These are phyloP conservation scores for Heracleum sosnowskyi DNA, from an alignment of 129 eudicot species.

Conservation along the genomic window DNA sequence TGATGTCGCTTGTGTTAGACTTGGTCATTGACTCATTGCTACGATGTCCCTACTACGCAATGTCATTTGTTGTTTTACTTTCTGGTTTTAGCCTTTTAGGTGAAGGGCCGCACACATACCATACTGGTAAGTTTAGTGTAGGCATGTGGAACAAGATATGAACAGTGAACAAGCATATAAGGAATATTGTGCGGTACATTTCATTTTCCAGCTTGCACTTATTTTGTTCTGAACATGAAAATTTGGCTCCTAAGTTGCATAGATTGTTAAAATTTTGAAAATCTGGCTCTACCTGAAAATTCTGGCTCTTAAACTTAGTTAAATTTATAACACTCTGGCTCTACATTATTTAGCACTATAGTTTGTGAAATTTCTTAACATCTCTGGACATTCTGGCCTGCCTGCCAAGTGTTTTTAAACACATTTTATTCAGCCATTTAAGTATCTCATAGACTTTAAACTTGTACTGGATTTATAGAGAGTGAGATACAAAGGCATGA, in stretches of 20 bases:
- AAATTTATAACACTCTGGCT: background rate
- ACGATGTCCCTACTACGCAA: background rate
- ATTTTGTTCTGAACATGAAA: background rate
- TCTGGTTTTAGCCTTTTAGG: slow-evolving; percentile 1
- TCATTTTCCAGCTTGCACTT: background rate
- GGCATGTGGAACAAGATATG: background rate
- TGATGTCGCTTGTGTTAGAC: background rate
- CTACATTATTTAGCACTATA: background rate
- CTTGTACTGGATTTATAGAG: background rate
- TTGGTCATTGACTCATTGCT: background rate
- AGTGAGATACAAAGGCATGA: background rate
- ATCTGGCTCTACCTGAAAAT: background rate
- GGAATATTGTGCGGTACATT: background rate
- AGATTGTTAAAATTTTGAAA: background rate
- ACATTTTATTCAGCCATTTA: background rate
- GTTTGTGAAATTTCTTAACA: background rate
- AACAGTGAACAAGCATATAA: background rate
- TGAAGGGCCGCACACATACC: background rate
- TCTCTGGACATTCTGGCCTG: background rate
- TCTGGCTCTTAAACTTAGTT: background rate
- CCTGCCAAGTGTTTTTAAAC: background rate
- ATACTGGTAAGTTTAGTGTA: background rate
- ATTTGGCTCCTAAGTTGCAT: background rate
- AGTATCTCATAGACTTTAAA: background rate
- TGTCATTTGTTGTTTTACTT: background rate